Conservation (phyloP, 202 grass and related monocot genomes). For the Elaeis oleifera region DNA sequence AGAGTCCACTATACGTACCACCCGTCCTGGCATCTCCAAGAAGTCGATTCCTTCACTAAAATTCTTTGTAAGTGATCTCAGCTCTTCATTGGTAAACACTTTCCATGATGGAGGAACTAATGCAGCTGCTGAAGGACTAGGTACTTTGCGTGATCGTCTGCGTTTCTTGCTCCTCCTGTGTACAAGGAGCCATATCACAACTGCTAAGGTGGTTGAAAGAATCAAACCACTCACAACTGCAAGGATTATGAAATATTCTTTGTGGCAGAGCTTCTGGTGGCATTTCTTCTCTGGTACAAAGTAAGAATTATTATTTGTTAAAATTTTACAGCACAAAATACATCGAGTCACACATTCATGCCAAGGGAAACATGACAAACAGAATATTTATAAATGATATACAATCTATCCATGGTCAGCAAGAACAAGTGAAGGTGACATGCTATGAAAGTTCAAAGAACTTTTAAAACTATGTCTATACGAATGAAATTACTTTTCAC, state of each 20-base stretch:
- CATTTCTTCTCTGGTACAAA: slow-evolving; percentile 37
- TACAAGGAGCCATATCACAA: slow-evolving; percentile 86
- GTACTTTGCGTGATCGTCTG: slow-evolving; percentile 65
- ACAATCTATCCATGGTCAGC: too few species aligned
- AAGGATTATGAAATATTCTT: slow-evolving; percentile 78
- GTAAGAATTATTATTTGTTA: not conserved
- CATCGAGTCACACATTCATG: too few species aligned
- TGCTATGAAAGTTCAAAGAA: too few species aligned
- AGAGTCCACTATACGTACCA: slow-evolving; percentile 77
- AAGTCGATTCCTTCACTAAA: slow-evolving; percentile 94
- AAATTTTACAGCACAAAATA: too few species aligned
- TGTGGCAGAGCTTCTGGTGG: slow-evolving; percentile 57
- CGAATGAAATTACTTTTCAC: too few species aligned
- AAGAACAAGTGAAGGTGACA: too few species aligned
- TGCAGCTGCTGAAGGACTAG: slow-evolving; percentile 52
- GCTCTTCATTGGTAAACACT: slow-evolving; percentile 81
- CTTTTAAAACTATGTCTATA: too few species aligned
- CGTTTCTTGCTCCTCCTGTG: slow-evolving; percentile 82
- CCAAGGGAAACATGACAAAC: too few species aligned
- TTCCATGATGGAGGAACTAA: slow-evolving; percentile 75
- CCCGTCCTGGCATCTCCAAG: slow-evolving; percentile 93
- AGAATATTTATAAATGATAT: too few species aligned
- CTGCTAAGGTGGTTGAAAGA: slow-evolving; percentile 58
- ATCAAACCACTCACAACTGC: slow-evolving; percentile 77
- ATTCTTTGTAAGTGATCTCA: slow-evolving; percentile 92